Evolutionary conservation across 2,329 filamentous ascomycete species (phyloP).

Genomic region (Keithomyces neogunnii): DNA sequence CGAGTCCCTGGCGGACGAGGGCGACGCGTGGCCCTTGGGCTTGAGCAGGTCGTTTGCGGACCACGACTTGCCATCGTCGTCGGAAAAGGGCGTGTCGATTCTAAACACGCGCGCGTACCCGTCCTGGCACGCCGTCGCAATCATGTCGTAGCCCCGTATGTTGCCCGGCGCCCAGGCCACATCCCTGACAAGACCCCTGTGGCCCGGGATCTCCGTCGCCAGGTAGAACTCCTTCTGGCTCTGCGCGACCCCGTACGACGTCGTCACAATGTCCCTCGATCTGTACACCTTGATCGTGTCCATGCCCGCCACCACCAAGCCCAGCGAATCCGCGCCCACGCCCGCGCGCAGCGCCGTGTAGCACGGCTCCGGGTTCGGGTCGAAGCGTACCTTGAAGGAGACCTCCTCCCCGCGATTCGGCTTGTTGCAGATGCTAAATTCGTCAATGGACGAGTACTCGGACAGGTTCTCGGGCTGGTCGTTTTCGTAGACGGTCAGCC

Average conservation of each 20-base stretch:
- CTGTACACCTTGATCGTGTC: conserved; percentile 76
- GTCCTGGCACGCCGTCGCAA: conserved; percentile 90
- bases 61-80: conserved; percentile 42
- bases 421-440: conserved; percentile 62
- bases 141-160: conserved; percentile 78
- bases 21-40: conserved; percentile 16
- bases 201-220: conserved; percentile 65
- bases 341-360: conserved; percentile 70
- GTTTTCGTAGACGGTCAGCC: conserved; percentile 74
- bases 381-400: conserved; percentile 77
- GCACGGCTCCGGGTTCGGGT: conserved; percentile 77
- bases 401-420: conserved; percentile 78
- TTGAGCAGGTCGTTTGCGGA: conserved; percentile 36
- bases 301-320: conserved; percentile 80
- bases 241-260: conserved; percentile 41
- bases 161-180: conserved; percentile 90
- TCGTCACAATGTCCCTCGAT: conserved; percentile 51
- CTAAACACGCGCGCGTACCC: conserved; percentile 85
- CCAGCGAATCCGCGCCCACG: conserved; percentile 70
- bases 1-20: conserved; percentile 12
- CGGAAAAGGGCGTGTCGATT: conserved; percentile 50
- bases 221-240: conserved; percentile 75
- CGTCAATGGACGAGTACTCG: conserved; percentile 67
- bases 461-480: conserved; percentile 73
- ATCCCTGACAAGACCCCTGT: conserved; percentile 73